phyloP scores from a whole-genome alignment of 2,329 filamentous ascomycete genomes.

The Fusarium buxicola region DNA sequence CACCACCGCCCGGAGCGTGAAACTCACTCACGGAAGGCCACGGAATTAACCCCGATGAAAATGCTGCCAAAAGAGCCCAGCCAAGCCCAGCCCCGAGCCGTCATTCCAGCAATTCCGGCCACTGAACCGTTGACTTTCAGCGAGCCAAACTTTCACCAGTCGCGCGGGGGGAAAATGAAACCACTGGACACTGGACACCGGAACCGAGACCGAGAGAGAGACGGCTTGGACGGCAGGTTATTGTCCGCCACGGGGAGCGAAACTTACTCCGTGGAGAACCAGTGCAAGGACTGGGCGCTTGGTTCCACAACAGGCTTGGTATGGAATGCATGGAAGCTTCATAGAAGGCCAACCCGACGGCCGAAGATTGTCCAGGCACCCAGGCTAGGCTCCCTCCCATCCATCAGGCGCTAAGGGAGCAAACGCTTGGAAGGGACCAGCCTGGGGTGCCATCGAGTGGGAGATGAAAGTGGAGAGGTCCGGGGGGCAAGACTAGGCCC shows the following conservation, averaged over 20 bases:
- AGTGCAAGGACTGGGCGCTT: slow-evolving; percentile 17
- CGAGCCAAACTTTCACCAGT: slow-evolving; percentile 28
- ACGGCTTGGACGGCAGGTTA: slow-evolving; percentile 29
- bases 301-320: slow-evolving; percentile 35
- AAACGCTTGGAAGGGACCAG: not conserved
- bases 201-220: slow-evolving; percentile 1
- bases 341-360: slow-evolving; percentile 33
- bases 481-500: slow-evolving; percentile 28
- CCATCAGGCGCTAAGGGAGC: slow-evolving; percentile 10
- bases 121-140: slow-evolving; percentile 31
- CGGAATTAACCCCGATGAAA: slow-evolving; percentile 1
- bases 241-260: slow-evolving; percentile 35
- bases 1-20: not conserved
- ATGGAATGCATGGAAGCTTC: slow-evolving; percentile 46
- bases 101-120: slow-evolving; percentile 31
- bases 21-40: slow-evolving; percentile 9
- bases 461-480: slow-evolving; percentile 37
- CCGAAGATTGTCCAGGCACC: slow-evolving; percentile 24
- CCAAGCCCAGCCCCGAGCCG: slow-evolving; percentile 12
- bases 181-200: not conserved
- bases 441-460: slow-evolving; percentile 12
- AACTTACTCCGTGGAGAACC: slow-evolving; percentile 25
- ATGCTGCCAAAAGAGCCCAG: slow-evolving; percentile 1
- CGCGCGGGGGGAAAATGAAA: not conserved
- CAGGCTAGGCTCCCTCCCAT: slow-evolving; percentile 22